phyloP scores from a whole-genome alignment of 176 grass and related monocot species.

The Rhynchospora tenuis region DNA sequence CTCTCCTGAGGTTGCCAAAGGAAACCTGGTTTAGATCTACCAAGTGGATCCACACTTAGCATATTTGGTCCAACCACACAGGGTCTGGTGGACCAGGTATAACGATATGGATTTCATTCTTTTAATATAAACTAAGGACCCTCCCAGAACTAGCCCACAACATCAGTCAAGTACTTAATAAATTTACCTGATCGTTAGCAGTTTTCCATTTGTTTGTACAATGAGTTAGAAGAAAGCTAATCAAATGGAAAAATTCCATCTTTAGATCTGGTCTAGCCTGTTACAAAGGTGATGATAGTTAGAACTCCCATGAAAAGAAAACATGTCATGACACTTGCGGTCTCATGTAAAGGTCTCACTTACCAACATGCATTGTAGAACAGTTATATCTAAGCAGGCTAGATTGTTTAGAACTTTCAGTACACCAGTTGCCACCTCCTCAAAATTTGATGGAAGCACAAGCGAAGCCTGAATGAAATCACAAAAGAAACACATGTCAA shows the following conservation, averaged over 20 bases:
- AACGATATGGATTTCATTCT: background rate
- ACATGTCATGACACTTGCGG: constrained; percentile 13
- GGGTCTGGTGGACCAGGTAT: background rate
- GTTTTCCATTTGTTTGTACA: constrained; percentile 94
- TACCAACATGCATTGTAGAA: constrained; percentile 96
- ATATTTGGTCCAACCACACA: background rate
- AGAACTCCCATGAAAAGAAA: background rate
- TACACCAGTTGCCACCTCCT: constrained; percentile 95
- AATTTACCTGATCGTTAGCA: constrained; percentile 72
- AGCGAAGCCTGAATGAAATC: constrained; percentile 51
- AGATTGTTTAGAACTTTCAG: constrained; percentile 98
- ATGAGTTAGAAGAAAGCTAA: constrained; percentile 95
- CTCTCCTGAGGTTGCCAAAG: background rate
- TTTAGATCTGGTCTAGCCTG: constrained; percentile 97
- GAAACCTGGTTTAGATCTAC: background rate
- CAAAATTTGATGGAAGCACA: constrained; percentile 99
- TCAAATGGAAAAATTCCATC: constrained; percentile 99
- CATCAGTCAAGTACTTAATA: background rate
- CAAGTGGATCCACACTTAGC: background rate
- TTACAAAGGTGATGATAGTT: constrained; percentile 28
- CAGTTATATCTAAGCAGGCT: constrained; percentile 77
- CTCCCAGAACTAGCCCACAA: background rate
- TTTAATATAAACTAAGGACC: background rate
- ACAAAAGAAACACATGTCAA: background rate
- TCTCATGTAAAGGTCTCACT: constrained; percentile 21